phyloP scores from a whole-genome alignment of 352 stramenopile species.

The Halophytophthora batemanensis region DNA sequence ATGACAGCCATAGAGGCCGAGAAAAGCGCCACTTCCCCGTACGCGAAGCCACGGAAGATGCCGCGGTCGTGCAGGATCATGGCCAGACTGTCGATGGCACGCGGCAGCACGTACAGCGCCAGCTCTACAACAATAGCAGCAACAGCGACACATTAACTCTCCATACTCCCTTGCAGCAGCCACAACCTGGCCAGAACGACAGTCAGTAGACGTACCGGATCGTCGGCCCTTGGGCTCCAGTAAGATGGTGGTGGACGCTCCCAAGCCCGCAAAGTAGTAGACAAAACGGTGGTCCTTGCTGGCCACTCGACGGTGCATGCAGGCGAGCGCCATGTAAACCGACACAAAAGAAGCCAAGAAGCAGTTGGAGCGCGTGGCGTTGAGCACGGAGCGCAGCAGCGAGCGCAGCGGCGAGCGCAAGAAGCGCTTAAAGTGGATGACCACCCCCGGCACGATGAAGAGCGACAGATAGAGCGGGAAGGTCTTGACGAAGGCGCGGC shows the following conservation, averaged over 20 bases:
- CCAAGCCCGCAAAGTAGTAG: constrained; percentile 72
- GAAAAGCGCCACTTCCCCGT: constrained; percentile 77
- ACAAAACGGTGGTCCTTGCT: constrained; percentile 66
- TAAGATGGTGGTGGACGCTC: constrained; percentile 66
- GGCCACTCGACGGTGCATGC: constrained; percentile 49
- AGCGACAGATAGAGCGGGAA: constrained; percentile 85
- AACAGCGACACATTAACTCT: background rate
- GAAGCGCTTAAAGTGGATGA: constrained; percentile 84
- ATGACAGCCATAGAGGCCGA: constrained; percentile 75
- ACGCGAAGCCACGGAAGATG: constrained; percentile 59
- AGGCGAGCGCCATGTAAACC: constrained; percentile 67
- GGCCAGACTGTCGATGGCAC: constrained; percentile 71
- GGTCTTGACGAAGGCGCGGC: constrained; percentile 52
- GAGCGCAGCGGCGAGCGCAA: constrained; percentile 49
- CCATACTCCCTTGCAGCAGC: no score
- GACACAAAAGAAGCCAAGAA: constrained; percentile 75
- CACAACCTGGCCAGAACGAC: constrained; percentile 1
- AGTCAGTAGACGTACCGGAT: constrained; percentile 37
- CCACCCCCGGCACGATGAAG: constrained; percentile 78
- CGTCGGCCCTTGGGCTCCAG: constrained; percentile 77
- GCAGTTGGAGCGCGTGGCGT: constrained; percentile 70
- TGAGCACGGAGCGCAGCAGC: constrained; percentile 52
- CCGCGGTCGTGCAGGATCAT: constrained; percentile 72
- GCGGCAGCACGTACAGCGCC: constrained; percentile 73
- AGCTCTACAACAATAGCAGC: constrained; percentile 38